Percentiles rank a stretch among this genome's conserved stretches.
Conservation (phyloP, 805 yeast species). For the Wickerhamiella nectarea region DNA sequence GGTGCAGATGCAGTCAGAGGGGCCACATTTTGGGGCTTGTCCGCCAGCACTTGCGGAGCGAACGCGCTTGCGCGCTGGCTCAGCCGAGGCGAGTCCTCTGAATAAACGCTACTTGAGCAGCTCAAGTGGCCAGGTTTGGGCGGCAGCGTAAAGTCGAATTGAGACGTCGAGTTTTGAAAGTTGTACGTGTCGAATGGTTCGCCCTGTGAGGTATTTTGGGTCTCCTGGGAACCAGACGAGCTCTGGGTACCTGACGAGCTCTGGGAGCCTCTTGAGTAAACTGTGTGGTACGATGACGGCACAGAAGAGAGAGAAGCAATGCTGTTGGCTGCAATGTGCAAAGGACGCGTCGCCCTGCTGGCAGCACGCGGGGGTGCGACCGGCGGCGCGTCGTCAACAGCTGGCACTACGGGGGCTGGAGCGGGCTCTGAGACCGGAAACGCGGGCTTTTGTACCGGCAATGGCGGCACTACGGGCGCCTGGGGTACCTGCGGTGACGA, state of each 20-base stretch:
- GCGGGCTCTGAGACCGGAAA: neutral
- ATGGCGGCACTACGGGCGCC: neutral
- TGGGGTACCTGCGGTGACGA: neutral
- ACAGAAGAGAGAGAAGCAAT: neutral
- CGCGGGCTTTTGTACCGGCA: neutral
- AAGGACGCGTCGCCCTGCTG: neutral
- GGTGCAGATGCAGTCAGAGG: too few relatives aligned
- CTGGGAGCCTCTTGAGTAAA: neutral
- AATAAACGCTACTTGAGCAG: neutral
- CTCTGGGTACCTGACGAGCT: neutral
- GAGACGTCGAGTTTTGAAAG: neutral
- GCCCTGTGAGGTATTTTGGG: neutral
- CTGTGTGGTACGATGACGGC: neutral
- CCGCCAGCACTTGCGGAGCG: neutral
- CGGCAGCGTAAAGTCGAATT: neutral
- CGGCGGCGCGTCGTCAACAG: neutral
- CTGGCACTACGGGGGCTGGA: neutral
- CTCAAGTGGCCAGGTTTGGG: neutral
- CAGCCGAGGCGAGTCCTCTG: neutral
- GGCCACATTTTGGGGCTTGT: too few relatives aligned
- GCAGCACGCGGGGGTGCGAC: neutral
- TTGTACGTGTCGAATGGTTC: neutral
- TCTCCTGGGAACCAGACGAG: neutral
- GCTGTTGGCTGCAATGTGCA: neutral
- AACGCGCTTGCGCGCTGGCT: neutral